These are phyloP conservation scores for Aspergillus intermedius DNA, from an alignment of 2,329 filamentous ascomycete genomes.

Conservation along the genomic window DNA sequence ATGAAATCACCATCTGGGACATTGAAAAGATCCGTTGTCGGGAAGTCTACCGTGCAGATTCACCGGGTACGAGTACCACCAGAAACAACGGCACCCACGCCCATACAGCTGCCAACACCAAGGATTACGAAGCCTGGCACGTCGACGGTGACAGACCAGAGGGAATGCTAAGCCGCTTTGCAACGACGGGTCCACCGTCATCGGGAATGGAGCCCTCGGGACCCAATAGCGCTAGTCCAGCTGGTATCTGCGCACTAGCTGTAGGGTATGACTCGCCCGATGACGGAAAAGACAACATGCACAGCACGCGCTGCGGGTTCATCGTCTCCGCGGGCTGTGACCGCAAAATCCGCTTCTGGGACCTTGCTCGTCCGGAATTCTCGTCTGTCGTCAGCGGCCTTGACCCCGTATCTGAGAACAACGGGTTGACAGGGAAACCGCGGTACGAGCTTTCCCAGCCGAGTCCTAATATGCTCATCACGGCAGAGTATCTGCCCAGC, in stretches of 20 bases:
- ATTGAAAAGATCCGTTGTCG: slow-evolving; percentile 82
- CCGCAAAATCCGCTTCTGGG: slow-evolving; percentile 91
- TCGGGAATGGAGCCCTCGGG: slow-evolving; percentile 52
- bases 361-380: slow-evolving; percentile 68
- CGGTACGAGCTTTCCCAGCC: slow-evolving; percentile 62
- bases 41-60: slow-evolving; percentile 70
- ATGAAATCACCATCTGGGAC: slow-evolving; percentile 90
- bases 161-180: slow-evolving; percentile 79
- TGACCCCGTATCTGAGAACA: slow-evolving; percentile 54
- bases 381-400: slow-evolving; percentile 77
- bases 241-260: slow-evolving; percentile 66
- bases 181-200: slow-evolving; percentile 39
- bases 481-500: slow-evolving; percentile 56
- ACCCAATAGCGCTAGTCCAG: slow-evolving; percentile 11
- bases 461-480: slow-evolving; percentile 57
- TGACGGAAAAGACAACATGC: slow-evolving; percentile 45
- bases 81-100: slow-evolving; percentile 34
- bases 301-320: slow-evolving; percentile 64
- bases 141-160: slow-evolving; percentile 86
- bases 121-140: slow-evolving; percentile 74
- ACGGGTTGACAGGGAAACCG: slow-evolving; percentile 46
- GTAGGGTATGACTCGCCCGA: slow-evolving; percentile 65
- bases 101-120: slow-evolving; percentile 42
- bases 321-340: slow-evolving; percentile 84
- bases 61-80: slow-evolving; percentile 13